Evolutionary conservation across 495 filamentous ascomycete species (phyloP).

Genomic region (Tuber microsphaerosporum): DNA sequence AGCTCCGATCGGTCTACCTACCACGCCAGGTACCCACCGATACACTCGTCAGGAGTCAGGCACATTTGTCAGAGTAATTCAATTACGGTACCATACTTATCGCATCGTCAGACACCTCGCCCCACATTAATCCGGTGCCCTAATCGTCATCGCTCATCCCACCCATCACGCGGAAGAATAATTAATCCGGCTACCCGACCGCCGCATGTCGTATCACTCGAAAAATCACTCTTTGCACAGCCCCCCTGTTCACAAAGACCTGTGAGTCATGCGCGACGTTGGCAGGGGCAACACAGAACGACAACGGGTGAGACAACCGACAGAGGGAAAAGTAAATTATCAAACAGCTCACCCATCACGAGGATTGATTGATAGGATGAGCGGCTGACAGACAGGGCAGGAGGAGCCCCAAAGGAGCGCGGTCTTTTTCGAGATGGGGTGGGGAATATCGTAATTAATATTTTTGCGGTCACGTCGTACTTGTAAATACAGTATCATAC

Average conservation of each 20-base stretch:
- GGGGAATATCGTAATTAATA: neutral
- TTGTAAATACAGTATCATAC: too few species aligned
- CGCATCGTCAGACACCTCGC: neutral
- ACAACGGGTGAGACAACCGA: neutral
- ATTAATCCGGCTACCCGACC: neutral
- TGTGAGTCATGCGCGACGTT: conserved; percentile 6
- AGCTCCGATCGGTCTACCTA: too few species aligned
- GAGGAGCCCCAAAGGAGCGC: neutral
- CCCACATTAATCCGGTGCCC: neutral
- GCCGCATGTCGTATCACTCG: neutral
- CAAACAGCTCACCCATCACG: neutral
- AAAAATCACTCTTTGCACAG: neutral
- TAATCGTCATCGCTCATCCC: neutral
- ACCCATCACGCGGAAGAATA: neutral
- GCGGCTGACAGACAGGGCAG: neutral
- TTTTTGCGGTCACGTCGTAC: neutral
- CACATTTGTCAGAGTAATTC: too few species aligned
- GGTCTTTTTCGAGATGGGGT: neutral
- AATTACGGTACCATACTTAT: too few species aligned
- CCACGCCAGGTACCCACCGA: too few species aligned
- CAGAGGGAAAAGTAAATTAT: neutral
- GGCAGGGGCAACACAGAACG: neutral
- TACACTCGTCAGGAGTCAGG: too few species aligned
- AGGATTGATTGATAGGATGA: neutral
- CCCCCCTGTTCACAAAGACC: neutral